phyloP scores from a whole-genome alignment of 306 rosid genomes.

The Chamaecrista fasciculata region DNA sequence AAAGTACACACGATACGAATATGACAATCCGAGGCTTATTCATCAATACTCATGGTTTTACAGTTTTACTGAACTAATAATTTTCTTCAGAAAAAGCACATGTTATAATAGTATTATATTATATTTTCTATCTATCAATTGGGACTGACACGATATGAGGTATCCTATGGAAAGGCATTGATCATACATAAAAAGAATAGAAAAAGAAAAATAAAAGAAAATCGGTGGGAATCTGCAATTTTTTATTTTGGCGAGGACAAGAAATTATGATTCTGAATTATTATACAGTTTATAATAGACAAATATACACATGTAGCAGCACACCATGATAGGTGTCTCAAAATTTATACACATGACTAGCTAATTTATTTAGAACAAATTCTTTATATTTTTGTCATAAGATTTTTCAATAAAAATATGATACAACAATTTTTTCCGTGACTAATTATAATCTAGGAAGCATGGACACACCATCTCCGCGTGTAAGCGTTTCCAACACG shows the following conservation, averaged over 20 bases:
- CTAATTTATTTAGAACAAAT: constrained; percentile 20
- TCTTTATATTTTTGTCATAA: too few species aligned
- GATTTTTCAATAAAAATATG: too few species aligned
- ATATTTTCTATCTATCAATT: neutral
- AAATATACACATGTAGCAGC: constrained; percentile 21
- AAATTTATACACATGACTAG: neutral
- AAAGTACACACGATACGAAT: neutral
- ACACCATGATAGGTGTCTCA: constrained; percentile 23
- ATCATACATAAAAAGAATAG: constrained; percentile 27
- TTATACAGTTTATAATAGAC: constrained; percentile 16
- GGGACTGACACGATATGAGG: constrained; percentile 29
- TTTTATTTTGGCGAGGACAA: constrained; percentile 25
- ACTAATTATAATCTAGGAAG: too few species aligned
- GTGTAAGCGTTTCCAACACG: too few species aligned
- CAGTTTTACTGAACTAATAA: neutral
- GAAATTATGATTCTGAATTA: constrained; percentile 16
- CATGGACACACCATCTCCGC: too few species aligned
- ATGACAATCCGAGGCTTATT: neutral
- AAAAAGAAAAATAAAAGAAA: too few species aligned
- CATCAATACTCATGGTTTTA: constrained; percentile 1
- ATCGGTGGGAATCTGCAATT: constrained; percentile 27
- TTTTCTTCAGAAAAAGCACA: neutral
- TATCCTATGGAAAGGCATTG: constrained; percentile 34
- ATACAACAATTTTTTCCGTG: too few species aligned
- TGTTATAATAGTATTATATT: neutral